phyloP scores from a whole-genome alignment of 140 eudicot genomes.

The Senecio squalidus region DNA sequence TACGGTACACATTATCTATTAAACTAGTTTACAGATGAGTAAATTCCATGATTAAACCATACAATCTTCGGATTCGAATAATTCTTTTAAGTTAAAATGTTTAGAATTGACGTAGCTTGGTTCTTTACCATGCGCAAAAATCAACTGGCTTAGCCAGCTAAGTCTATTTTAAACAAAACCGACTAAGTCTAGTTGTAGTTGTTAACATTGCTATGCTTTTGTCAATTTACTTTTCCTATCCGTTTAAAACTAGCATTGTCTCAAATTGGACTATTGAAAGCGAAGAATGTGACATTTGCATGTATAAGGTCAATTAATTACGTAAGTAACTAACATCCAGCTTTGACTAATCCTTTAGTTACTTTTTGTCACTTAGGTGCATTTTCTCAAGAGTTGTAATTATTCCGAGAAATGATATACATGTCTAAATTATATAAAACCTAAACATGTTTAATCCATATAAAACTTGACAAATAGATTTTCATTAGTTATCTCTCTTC shows the following conservation, averaged over 20 bases:
- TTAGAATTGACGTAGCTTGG: not conserved
- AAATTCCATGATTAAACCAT: no score
- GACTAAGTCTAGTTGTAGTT: not conserved
- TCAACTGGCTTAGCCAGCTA: not conserved
- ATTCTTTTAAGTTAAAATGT: no score
- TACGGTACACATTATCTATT: no score
- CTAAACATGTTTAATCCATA: no score
- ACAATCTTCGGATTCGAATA: no score
- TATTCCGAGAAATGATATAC: slow-evolving; percentile 1
- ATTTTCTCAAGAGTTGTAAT: not conserved
- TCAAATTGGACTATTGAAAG: slow-evolving; percentile 1
- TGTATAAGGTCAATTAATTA: slow-evolving; percentile 2
- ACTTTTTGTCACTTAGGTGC: not conserved
- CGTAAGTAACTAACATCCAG: slow-evolving; percentile 8
- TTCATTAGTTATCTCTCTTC: no score
- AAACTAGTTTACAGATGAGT: no score
- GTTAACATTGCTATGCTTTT: not conserved
- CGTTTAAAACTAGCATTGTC: slow-evolving; percentile 10
- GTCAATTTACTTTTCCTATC: not conserved
- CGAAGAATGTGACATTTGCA: not conserved
- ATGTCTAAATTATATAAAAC: not conserved
- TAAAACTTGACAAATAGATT: no score
- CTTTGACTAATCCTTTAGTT: slow-evolving; percentile 7
- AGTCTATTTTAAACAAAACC: no score
- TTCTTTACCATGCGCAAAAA: not conserved